Evolutionary conservation across 345 rosid species (phyloP), one percentile per base, ranked within the genome.

Genomic region (Chamaenerion angustifolium): DNA sequence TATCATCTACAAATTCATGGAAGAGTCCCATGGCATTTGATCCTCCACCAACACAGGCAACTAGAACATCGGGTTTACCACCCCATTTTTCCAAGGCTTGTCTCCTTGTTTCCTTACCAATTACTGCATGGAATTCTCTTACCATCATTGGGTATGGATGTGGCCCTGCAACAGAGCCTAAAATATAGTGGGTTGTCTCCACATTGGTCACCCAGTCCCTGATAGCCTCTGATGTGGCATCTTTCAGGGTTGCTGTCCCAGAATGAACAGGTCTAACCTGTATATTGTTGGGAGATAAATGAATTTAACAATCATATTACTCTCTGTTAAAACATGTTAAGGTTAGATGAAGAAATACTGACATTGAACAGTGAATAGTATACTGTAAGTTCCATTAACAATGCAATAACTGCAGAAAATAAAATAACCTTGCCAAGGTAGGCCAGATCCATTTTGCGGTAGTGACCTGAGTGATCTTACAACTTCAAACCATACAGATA

Each of bases 1-100:
- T 57, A 17, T 89, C 95, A 3, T 43, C 48, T 7, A 80, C 47
- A 65, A 89, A 85, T 42, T 82, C 95, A 48, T 80, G 80, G 68
- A 89, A 82, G 59, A 85, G 48, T 17, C 97, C 97, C 2, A 89
- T 56, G 0, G 95, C 97, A 59, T 85, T 85, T 1, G 95, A 82
- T 5, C 95, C 97, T 55, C 87, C 77, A 42, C 93, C 95, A 8
- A 88, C 59, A 62, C 95, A 89, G 25, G 97, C 95, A 11, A 89
- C 60, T 15, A 89, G 55, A 37, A 80, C 79, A 40, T 85, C 94
- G 16, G 95, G 97, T 63, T 74, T 81, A 25, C 95, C 85, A 13
- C 90, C 90, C 97, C 95, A 89, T 56, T 63, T 74, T 62, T 77
- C 87, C 66, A 63, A 57, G 5, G 94, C 90, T 63, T 89, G 97